These are phyloP conservation scores for Toxicodendron radicans DNA, from an alignment of 345 rosid genomes.

Conservation along the genomic window DNA sequence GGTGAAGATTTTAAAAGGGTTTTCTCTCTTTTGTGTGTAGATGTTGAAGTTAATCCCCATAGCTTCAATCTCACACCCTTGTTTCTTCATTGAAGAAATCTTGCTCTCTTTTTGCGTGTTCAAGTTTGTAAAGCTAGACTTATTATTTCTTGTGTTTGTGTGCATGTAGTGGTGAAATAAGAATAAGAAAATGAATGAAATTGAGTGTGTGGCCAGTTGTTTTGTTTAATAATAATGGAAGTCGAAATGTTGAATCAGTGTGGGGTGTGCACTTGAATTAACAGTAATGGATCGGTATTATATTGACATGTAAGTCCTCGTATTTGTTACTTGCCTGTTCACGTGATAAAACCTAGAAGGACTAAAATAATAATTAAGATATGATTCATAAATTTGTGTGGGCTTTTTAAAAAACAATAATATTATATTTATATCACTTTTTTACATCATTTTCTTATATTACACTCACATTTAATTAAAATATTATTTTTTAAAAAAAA, in stretches of 20 bases:
- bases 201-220: neutral
- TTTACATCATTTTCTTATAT: no score
- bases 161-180: neutral
- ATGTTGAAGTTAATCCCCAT: slow-evolving; percentile 67
- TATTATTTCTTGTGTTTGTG: slow-evolving; percentile 5
- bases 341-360: no score
- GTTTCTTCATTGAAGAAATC: slow-evolving; percentile 64
- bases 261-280: neutral
- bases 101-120: slow-evolving; percentile 12
- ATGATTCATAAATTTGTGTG: no score
- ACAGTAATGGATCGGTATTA: neutral
- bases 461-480: no score
- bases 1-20: slow-evolving; percentile 34
- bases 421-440: no score
- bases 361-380: no score
- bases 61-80: slow-evolving; percentile 89
- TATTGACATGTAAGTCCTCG: neutral
- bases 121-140: slow-evolving; percentile 11
- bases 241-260: neutral
- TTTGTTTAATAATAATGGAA: neutral
- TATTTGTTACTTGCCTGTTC: neutral
- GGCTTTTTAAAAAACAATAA: no score
- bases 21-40: slow-evolving; percentile 23
- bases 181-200: neutral
- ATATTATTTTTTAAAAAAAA: no score